Percentiles rank a stretch among this genome's conserved stretches.
phyloP scores from a whole-genome alignment of 179 eudicot species.

The Beta lomatogona region DNA sequence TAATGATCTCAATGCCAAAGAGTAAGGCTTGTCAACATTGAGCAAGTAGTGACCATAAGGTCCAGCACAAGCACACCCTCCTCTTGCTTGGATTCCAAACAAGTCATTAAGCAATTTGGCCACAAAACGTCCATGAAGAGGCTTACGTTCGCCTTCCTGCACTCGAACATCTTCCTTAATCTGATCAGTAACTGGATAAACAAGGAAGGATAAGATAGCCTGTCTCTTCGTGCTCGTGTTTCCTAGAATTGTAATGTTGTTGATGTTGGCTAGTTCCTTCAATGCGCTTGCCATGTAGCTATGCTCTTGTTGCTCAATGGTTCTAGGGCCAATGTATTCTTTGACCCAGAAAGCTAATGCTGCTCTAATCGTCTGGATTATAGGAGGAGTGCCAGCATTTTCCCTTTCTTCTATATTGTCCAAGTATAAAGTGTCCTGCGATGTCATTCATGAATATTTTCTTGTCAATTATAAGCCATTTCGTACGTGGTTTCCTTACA shows the following conservation, averaged over 20 bases:
- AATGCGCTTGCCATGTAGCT: slow-evolving; percentile 46
- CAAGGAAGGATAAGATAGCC: slow-evolving; percentile 68
- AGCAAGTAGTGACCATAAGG: slow-evolving; percentile 82
- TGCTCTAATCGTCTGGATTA: slow-evolving; percentile 67
- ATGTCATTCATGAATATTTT: background rate
- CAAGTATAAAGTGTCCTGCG: slow-evolving; percentile 69
- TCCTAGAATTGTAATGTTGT: slow-evolving; percentile 55
- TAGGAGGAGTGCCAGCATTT: slow-evolving; percentile 85
- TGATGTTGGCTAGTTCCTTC: slow-evolving; percentile 41
- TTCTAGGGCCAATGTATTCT: slow-evolving; percentile 63
- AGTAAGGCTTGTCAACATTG: slow-evolving; percentile 49
- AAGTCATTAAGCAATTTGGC: slow-evolving; percentile 83
- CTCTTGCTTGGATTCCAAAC: slow-evolving; percentile 87
- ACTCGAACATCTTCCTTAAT: background rate
- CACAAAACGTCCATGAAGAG: slow-evolving; percentile 80
- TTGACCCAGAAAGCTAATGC: slow-evolving; percentile 83
- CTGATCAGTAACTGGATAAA: slow-evolving; percentile 39
- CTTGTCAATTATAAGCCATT: too few species aligned
- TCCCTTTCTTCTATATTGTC: slow-evolving; percentile 69
- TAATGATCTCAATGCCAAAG: slow-evolving; percentile 57
- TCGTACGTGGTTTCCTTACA: too few species aligned
- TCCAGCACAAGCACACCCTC: slow-evolving; percentile 96
- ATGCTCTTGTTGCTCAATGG: slow-evolving; percentile 47
- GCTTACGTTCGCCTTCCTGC: slow-evolving; percentile 36
- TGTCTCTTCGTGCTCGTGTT: slow-evolving; percentile 39